Percentiles rank a stretch among this genome's conserved stretches.
These are phyloP conservation scores for Xylariaceae sp. DNA, from an alignment of 2,329 filamentous ascomycete genomes.

Conservation along the genomic window DNA sequence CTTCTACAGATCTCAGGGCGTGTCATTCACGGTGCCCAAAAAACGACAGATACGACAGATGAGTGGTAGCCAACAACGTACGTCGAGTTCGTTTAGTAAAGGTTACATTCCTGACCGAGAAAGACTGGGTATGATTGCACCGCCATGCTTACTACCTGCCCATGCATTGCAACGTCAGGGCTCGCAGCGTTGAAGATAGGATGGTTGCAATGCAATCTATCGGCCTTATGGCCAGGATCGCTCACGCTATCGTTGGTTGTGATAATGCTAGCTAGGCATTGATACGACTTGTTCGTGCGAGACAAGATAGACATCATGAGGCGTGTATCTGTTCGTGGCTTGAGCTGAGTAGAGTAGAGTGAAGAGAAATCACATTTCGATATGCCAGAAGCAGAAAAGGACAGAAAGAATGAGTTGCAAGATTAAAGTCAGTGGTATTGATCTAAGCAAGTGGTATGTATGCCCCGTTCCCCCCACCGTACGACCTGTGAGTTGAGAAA, in stretches of 20 bases:
- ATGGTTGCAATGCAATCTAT: neutral
- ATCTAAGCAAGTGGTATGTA: slow-evolving; percentile 18
- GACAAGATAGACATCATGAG: too few relatives aligned
- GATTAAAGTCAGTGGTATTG: slow-evolving; percentile 18
- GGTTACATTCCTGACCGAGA: too few relatives aligned
- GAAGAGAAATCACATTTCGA: neutral
- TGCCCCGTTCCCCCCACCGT: slow-evolving; percentile 1
- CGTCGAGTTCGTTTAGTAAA: too few relatives aligned
- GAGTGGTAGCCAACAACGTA: too few relatives aligned
- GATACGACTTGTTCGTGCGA: too few relatives aligned
- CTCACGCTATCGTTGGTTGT: neutral
- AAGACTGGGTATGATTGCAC: too few relatives aligned
- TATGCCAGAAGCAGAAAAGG: neutral
- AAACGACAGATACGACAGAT: too few relatives aligned
- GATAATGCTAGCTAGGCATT: neutral
- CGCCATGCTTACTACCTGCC: too few relatives aligned
- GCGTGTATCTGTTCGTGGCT: too few relatives aligned
- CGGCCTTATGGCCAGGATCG: neutral
- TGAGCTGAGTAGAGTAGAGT: neutral
- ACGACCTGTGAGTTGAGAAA: slow-evolving; percentile 3
- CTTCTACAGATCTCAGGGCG: too few relatives aligned
- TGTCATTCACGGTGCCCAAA: too few relatives aligned
- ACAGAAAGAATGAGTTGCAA: neutral
- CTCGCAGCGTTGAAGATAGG: neutral
- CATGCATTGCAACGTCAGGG: neutral